Conservation (phyloP, 495 filamentous ascomycete genomes). For the Coniosporium apollinis region DNA sequence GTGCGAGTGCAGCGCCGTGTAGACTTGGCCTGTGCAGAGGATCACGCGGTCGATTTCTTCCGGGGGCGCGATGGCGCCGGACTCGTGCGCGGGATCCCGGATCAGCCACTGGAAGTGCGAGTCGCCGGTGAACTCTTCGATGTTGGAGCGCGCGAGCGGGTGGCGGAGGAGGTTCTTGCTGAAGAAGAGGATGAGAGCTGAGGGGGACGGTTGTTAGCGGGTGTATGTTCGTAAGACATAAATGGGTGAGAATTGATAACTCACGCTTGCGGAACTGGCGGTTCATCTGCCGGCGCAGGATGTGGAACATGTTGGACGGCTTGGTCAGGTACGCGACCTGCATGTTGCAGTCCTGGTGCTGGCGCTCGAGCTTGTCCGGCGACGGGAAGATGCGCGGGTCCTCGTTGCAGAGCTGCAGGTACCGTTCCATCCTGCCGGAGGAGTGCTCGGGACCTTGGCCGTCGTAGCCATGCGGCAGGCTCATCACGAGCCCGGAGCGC, state of each 20-base stretch:
- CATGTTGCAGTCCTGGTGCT: slow-evolving; percentile 99
- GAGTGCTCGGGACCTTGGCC: slow-evolving; percentile 98
- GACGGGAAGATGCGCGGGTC: slow-evolving; percentile 85
- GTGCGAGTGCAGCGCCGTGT: slow-evolving; percentile 76
- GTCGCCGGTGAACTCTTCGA: slow-evolving; percentile 79
- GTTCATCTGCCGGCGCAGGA: slow-evolving; percentile 93
- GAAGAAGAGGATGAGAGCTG: slow-evolving; percentile 95
- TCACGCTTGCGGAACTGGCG: slow-evolving; percentile 97
- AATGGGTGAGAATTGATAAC: slow-evolving; percentile 17
- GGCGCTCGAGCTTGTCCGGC: slow-evolving; percentile 76
- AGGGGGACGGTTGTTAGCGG: too few species aligned
- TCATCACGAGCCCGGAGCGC: slow-evolving; percentile 85
- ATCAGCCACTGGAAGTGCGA: slow-evolving; percentile 96
- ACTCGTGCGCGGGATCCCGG: slow-evolving; percentile 68
- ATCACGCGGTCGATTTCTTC: slow-evolving; percentile 89
- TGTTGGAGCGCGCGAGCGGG: slow-evolving; percentile 69
- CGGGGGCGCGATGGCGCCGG: slow-evolving; percentile 50
- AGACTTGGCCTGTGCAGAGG: slow-evolving; percentile 90
- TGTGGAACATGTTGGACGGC: slow-evolving; percentile 89
- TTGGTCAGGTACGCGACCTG: slow-evolving; percentile 90
- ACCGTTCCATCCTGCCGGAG: slow-evolving; percentile 92
- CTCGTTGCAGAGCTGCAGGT: slow-evolving; percentile 94
- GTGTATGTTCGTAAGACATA: slow-evolving; percentile 4
- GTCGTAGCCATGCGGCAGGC: slow-evolving; percentile 92
- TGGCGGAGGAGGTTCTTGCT: slow-evolving; percentile 88